These are phyloP conservation scores for Blastobotrys elegans DNA, from an alignment of 1,139 yeast species.

Conservation along the genomic window DNA sequence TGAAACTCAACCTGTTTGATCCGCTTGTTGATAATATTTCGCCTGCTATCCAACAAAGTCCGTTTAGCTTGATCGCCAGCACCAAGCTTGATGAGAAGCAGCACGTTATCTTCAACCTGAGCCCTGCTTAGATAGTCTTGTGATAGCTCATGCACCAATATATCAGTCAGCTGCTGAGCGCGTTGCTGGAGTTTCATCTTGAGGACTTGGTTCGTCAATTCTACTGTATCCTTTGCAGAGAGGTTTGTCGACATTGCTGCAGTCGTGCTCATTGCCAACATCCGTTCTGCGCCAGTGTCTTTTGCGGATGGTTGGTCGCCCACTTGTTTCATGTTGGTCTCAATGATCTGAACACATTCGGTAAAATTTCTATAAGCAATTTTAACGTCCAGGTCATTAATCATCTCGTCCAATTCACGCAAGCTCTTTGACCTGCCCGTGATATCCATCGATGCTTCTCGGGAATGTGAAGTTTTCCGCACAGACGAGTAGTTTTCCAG, in stretches of 20 bases:
- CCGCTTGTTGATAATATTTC: conserved; percentile 42
- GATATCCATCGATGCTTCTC: conserved; percentile 14
- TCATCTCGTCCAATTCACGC: conserved; percentile 53
- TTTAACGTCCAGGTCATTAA: conserved; percentile 63
- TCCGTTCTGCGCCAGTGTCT: conserved; percentile 16
- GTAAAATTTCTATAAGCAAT: conserved; percentile 57
- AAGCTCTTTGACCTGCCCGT: conserved; percentile 30
- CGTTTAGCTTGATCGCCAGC: conserved; percentile 45
- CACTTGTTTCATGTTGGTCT: conserved; percentile 23
- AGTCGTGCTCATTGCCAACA: conserved; percentile 15
- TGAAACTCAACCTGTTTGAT: conserved; percentile 47
- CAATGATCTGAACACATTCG: conserved; percentile 50
- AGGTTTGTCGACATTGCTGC: conserved; percentile 18
- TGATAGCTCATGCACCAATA: conserved; percentile 32
- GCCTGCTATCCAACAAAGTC: conserved; percentile 44
- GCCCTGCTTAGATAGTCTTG: conserved; percentile 34
- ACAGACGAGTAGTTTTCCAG: conserved; percentile 12
- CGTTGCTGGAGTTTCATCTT: conserved; percentile 30
- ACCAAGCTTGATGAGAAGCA: conserved; percentile 40
- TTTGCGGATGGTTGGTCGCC: conserved; percentile 1
- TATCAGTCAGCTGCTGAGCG: conserved; percentile 25
- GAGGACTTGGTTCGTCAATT: conserved; percentile 12
- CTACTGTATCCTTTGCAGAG: conserved; percentile 9
- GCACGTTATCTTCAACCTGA: conserved; percentile 32
- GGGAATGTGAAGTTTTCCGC: conserved; percentile 11